Evolutionary conservation across 345 rosid genomes (phyloP), one percentile per base, ranked within the genome.

Genomic region (Lepidium sativum): DNA sequence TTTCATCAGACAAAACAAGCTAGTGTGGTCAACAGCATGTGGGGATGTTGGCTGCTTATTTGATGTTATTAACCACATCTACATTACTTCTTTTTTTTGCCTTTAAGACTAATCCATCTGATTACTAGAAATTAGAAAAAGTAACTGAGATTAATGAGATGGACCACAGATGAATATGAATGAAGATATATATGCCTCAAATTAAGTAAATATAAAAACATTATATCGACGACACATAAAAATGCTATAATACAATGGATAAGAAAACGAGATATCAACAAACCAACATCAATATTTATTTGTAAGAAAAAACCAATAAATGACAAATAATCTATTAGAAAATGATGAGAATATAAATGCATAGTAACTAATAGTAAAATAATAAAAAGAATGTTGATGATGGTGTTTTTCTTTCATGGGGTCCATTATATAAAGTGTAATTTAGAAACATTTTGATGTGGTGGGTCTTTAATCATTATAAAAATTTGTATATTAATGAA

Each of bases 251-350:
- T 51, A 32, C 34, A 37, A 9, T 25, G n/a, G 50, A 62, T 49
- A 54, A 37, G 69, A 70, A 34, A 70, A 54, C 49, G 75, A 70
- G 31, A 63, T 54, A 27, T 70, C 74, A 69, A 61, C 74, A 6
- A 27, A 60, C 60, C 52, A 41, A 40, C 35, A 50, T n/a, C 38
- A 9, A 31, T 18, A 18, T 32, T 29, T 37, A 69, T 51, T 41
- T 42, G 60, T 31, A 32, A 48, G 57, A 59, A 69, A 59, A 27
- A 31, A 42, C 58, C 49, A 39, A 68, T 29, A 58, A 33, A 67
- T 66, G 45, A 16, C 55, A 67, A 11, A 23, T 15, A 18, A 11
- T 45, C 3, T 23, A 14, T 15, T 25, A 45, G 11, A 45, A 33
- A 29, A 67, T 55, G 29, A 37, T 35, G 25, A 41, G 43, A 20